Conservation (phyloP, 2,329 filamentous ascomycete genomes). For the Colletotrichum camelliae region DNA sequence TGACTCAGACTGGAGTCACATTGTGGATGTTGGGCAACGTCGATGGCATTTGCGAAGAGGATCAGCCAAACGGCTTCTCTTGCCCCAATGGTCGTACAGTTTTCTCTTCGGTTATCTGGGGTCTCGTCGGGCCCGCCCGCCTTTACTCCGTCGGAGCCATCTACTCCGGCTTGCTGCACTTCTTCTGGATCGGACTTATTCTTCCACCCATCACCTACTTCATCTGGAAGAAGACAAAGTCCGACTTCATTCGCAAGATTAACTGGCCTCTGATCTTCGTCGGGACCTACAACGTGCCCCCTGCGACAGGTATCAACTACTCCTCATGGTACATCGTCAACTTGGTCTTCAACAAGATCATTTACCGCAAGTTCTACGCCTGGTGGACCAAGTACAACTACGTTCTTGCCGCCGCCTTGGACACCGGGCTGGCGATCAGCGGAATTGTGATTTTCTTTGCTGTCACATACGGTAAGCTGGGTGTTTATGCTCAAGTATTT, state of each 20-base stretch:
- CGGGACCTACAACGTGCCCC: conserved; percentile 54
- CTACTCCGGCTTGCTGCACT: conserved; percentile 56
- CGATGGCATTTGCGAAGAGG: conserved; percentile 52
- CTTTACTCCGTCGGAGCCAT: conserved; percentile 43
- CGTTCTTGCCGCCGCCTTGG: conserved; percentile 61
- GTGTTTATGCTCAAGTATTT: conserved; percentile 38
- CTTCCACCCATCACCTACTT: conserved; percentile 55
- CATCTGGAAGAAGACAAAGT: conserved; percentile 50
- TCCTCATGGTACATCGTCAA: conserved; percentile 60
- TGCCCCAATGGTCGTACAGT: conserved; percentile 66
- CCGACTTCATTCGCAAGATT: conserved; percentile 51
- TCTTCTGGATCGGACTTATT: conserved; percentile 56
- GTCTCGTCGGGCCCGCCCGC: conserved; percentile 53
- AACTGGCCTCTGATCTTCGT: conserved; percentile 60
- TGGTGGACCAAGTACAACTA: conserved; percentile 68
- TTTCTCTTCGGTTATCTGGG: conserved; percentile 68
- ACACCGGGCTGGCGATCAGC: conserved; percentile 60
- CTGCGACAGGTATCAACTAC: conserved; percentile 61
- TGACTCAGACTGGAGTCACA: conserved; percentile 41
- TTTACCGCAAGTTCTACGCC: conserved; percentile 53
- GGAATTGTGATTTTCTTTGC: conserved; percentile 57
- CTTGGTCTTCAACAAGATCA: conserved; percentile 58
- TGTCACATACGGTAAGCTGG: conserved; percentile 35
- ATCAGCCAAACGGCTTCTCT: conserved; percentile 56
- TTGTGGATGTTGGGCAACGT: conserved; percentile 47